A percentile compares a stretch with the other conserved stretches of the same genome.
These are phyloP conservation scores for Leccinum olivaceopallidum DNA, from an alignment of 768 basidiomycete genomes.

Conservation along the genomic window DNA sequence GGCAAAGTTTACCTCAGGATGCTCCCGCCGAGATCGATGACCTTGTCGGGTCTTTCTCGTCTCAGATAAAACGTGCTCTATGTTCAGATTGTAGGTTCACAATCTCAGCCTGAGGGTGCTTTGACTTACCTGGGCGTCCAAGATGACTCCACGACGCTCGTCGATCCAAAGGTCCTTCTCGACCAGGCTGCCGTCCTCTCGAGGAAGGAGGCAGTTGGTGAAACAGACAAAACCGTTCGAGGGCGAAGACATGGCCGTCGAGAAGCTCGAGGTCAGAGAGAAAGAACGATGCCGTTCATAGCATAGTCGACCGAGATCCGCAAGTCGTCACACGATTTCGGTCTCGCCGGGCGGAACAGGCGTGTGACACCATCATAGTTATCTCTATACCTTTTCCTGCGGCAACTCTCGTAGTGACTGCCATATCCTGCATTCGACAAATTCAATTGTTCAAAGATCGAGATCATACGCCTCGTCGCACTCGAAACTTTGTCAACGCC, in stretches of 20 bases:
- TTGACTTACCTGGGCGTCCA: conserved; percentile 66
- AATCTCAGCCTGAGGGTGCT: not conserved
- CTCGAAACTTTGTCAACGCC: not conserved
- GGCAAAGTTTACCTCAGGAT: conserved; percentile 59
- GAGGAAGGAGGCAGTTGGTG: conserved; percentile 81
- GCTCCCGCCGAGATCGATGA: conserved; percentile 73
- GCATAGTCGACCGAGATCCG: conserved; percentile 3
- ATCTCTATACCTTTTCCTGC: not conserved
- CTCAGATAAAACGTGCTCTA: conserved; percentile 69
- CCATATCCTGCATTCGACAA: not conserved
- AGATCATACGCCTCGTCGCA: not conserved
- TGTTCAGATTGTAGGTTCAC: conserved; percentile 2
- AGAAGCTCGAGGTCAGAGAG: conserved; percentile 10
- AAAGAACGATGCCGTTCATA: conserved; percentile 6
- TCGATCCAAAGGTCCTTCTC: conserved; percentile 84
- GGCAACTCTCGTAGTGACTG: not conserved
- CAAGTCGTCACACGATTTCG: conserved; percentile 14
- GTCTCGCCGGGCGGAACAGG: not conserved
- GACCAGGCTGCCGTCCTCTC: conserved; percentile 75
- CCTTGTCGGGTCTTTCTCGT: conserved; percentile 58
- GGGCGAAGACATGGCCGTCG: conserved; percentile 20
- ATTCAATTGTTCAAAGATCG: not conserved
- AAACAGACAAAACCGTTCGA: conserved; percentile 79
- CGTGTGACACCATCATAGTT: not conserved
- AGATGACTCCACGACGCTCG: conserved; percentile 65